Percentiles rank a stretch among this genome's conserved stretches.
Evolutionary conservation across 176 grass and related monocot genomes (phyloP).

Genomic region (Calamus simplicifolius): DNA sequence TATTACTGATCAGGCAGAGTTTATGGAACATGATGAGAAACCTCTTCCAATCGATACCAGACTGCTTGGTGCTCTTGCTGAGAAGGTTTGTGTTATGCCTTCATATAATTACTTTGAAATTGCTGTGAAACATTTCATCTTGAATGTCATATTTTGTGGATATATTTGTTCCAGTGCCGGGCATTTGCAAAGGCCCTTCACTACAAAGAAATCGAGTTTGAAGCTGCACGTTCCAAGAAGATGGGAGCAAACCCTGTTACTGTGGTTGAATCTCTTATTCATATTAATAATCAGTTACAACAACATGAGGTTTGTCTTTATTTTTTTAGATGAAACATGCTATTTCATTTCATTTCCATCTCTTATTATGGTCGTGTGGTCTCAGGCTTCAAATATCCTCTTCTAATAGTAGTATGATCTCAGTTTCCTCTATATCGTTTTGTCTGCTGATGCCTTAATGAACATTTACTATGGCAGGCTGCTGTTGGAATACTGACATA

Average conservation of each 20-base stretch:
- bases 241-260: conserved; percentile 98
- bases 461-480: conserved; percentile 43
- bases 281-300: conserved; percentile 96
- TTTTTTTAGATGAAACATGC: neutral
- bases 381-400: too few species aligned
- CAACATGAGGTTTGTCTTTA: conserved; percentile 80
- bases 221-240: conserved; percentile 89
- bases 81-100: conserved; percentile 40
- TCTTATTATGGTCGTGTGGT: too few species aligned
- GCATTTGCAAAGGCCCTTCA: conserved; percentile 96
- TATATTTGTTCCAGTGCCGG: conserved; percentile 50
- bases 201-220: conserved; percentile 99
- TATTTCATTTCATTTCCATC: too few species aligned
- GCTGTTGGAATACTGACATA: conserved; percentile 96
- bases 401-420: too few species aligned
- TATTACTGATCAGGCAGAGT: conserved; percentile 67
- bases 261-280: conserved; percentile 97
- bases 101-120: too few species aligned
- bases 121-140: too few species aligned
- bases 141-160: too few species aligned
- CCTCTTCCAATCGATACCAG: conserved; percentile 98
- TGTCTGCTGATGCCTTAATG: neutral
- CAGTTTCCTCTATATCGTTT: neutral
- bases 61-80: conserved; percentile 92
- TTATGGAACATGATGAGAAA: conserved; percentile 99